Base-by-base conservation (phyloP, 345 rosid genomes). In the Citrus inodora region DNA sequence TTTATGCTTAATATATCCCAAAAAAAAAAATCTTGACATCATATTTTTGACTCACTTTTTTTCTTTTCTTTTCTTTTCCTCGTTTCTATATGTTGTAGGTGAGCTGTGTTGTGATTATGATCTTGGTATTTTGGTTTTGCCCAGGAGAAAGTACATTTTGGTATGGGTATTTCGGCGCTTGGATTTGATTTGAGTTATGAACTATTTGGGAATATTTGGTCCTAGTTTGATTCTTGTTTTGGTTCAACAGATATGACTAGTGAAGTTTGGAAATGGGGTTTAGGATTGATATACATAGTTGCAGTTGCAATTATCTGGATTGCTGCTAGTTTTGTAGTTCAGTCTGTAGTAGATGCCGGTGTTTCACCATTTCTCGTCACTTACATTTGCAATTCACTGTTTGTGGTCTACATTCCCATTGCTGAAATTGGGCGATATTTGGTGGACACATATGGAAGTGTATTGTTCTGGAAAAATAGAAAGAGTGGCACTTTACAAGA, bases 251-350 rank as follows among this genome's bases (percentile, higher is more conserved):
- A 79, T 68, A 92, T 87, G 98, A 81, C 78, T 13, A 86, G 79
- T 76, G 83, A 90, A 72, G 67, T 76, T 16, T 88, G 96, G 98
- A 91, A 87, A 85, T 95, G 99, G 97, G 82, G 81, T 80, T 71
- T 91, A 70, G 96, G 99, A 73, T 82, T 95, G 80, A 69, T 85
- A 27, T 93, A 95, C 86, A 92, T 93, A 71, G 74, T 95, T 59
- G 88, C 94, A 1, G 99, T 95, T 7, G 99, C 99, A 0, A 82
- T 84, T 64, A 95, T 95, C 66, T 95, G 98, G 99, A 93, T 95
- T 66, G 94, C 94, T 5, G 98, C 99, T 13, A 93, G 98, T 85
- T 95, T 91, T 76, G 97, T 93, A 81, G 99, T 95, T 42, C 97
- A 95, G 79, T 92, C 96, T 24, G 97, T 92, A 32, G 96, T 93